These are phyloP conservation scores for Gaultheria prostrata DNA, from an alignment of 148 eudicot species.

Conservation along the genomic window DNA sequence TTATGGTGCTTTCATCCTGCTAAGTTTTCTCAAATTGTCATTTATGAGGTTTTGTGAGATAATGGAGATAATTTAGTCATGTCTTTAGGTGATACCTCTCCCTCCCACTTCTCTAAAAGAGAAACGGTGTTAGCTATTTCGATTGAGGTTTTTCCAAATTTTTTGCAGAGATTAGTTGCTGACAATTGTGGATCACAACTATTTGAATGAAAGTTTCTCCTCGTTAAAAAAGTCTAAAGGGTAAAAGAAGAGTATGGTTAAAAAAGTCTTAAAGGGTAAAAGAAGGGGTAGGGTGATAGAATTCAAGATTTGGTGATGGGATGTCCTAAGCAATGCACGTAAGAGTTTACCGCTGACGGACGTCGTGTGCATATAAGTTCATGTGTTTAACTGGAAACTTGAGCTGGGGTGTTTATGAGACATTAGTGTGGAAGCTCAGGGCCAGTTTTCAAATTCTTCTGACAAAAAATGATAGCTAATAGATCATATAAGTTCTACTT, in stretches of 20 bases:
- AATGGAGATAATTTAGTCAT: neutral
- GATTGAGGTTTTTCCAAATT: no score
- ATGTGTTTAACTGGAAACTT: neutral
- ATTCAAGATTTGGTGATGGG: neutral
- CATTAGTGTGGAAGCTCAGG: neutral
- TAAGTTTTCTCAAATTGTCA: neutral
- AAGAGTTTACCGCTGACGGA: no score
- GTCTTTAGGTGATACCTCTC: neutral
- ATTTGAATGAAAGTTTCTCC: neutral
- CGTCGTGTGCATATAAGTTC: neutral
- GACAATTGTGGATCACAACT: neutral
- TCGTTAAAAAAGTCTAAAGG: neutral
- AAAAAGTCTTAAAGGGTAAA: no score
- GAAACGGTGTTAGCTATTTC: no score
- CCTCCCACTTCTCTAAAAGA: neutral
- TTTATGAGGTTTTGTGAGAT: constrained; percentile 2
- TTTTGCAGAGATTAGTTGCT: no score
- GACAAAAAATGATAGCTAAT: neutral
- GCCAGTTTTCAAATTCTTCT: neutral
- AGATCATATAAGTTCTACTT: neutral
- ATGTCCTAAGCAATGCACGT: no score
- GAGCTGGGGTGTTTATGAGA: neutral
- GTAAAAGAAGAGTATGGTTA: neutral
- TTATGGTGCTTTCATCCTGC: neutral
- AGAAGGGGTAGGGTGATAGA: neutral